phyloP scores from a whole-genome alignment of 2,329 filamentous ascomycete genomes.

The Talaromyces sp. region DNA sequence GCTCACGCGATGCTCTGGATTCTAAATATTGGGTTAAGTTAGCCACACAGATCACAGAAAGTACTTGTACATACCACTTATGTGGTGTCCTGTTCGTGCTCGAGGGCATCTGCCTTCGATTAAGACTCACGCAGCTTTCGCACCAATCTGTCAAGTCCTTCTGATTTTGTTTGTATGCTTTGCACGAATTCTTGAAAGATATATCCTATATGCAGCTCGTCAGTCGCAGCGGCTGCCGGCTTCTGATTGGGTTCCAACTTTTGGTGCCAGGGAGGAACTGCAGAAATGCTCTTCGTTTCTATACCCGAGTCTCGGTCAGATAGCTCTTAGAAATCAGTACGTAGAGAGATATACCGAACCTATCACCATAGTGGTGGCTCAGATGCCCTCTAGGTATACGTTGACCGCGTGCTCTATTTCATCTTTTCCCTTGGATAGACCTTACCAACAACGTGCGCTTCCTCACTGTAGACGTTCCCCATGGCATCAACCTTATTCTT shows the following conservation, averaged over 20 bases:
- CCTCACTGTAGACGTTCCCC: background rate
- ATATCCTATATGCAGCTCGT: background rate
- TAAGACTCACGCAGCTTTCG: conserved; percentile 83
- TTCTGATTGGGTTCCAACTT: background rate
- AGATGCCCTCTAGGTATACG: background rate
- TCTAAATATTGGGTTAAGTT: background rate
- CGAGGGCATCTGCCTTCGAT: conserved; percentile 93
- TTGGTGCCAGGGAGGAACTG: background rate
- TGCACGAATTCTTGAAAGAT: background rate
- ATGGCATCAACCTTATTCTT: background rate
- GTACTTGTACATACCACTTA: conserved; percentile 34
- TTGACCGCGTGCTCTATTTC: background rate
- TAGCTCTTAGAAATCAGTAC: too few species aligned
- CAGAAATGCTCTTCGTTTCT: background rate
- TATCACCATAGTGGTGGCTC: background rate
- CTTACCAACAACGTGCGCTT: background rate
- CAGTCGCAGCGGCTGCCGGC: background rate
- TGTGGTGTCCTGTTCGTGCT: conserved; percentile 90
- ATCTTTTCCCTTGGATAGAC: background rate
- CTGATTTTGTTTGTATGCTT: conserved; percentile 88
- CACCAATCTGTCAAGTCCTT: conserved; percentile 91
- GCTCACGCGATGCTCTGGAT: background rate
- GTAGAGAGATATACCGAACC: background rate
- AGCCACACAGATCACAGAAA: background rate
- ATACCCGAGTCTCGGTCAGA: background rate